Percentiles rank a stretch among this genome's conserved stretches.
These are phyloP conservation scores for Vigna reflexopilosa DNA, from an alignment of 306 rosid species.

Conservation along the genomic window DNA sequence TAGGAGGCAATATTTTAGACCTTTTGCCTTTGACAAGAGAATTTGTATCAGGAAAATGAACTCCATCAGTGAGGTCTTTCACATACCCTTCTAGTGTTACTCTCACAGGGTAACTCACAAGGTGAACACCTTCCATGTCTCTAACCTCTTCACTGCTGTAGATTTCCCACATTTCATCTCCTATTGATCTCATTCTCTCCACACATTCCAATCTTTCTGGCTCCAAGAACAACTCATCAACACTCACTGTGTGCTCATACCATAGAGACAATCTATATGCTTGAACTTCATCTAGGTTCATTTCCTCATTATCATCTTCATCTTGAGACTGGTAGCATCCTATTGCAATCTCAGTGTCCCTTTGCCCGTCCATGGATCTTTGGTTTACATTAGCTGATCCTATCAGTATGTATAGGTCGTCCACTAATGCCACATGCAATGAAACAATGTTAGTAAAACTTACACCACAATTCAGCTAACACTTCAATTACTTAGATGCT, in stretches of 20 bases:
- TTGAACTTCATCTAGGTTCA: constrained; percentile 53
- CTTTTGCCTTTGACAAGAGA: constrained; percentile 65
- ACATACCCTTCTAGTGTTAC: constrained; percentile 63
- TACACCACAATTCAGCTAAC: background rate
- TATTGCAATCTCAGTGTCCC: constrained; percentile 93
- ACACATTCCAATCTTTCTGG: constrained; percentile 58
- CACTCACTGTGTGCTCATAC: constrained; percentile 74
- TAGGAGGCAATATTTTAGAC: constrained; percentile 59
- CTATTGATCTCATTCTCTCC: constrained; percentile 55
- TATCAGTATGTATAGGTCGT: constrained; percentile 80
- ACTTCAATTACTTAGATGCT: background rate
- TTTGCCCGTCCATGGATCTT: constrained; percentile 90
- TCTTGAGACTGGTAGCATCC: constrained; percentile 74
- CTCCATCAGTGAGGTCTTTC: constrained; percentile 53
- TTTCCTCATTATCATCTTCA: constrained; percentile 32
- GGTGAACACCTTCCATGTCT: constrained; percentile 87
- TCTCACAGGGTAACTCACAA: constrained; percentile 67
- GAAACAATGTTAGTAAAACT: constrained; percentile 19
- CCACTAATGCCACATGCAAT: constrained; percentile 62
- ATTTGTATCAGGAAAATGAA: constrained; percentile 76
- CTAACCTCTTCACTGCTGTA: constrained; percentile 62
- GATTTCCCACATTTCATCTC: constrained; percentile 68
- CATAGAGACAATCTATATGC: constrained; percentile 77
- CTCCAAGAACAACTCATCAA: constrained; percentile 47
- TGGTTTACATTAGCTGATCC: constrained; percentile 98